These are phyloP conservation scores for Aaosphaeria arxii DNA, from an alignment of 2,329 filamentous ascomycete genomes.

Conservation along the genomic window DNA sequence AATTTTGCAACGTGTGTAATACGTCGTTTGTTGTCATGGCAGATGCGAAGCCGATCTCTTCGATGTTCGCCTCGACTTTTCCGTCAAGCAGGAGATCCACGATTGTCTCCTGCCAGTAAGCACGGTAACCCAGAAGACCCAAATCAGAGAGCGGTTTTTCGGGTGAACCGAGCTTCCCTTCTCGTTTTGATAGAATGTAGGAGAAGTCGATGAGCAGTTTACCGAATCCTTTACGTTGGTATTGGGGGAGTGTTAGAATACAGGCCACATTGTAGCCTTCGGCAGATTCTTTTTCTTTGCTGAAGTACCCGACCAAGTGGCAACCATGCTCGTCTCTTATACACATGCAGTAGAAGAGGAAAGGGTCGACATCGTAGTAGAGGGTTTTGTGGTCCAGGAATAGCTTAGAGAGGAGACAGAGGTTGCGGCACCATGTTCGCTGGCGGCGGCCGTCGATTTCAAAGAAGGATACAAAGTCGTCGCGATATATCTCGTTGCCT, in stretches of 20 bases:
- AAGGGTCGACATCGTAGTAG: slow-evolving; percentile 99
- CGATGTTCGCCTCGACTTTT: slow-evolving; percentile 75
- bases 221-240: slow-evolving; percentile 91
- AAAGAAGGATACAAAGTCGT: slow-evolving; percentile 91
- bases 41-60: slow-evolving; percentile 72
- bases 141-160: slow-evolving; percentile 96
- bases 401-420: slow-evolving; percentile 91
- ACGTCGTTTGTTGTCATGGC: slow-evolving; percentile 99
- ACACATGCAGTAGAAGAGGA: slow-evolving; percentile 98
- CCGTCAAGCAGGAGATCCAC: slow-evolving; percentile 74
- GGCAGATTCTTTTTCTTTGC: slow-evolving; percentile 95
- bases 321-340: slow-evolving; percentile 83
- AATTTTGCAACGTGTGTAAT: slow-evolving; percentile 86
- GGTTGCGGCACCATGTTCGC: slow-evolving; percentile 92
- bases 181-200: slow-evolving; percentile 93
- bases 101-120: slow-evolving; percentile 96
- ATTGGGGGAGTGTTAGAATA: slow-evolving; percentile 94
- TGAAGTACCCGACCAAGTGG: slow-evolving; percentile 98
- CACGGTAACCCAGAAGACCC: slow-evolving; percentile 87
- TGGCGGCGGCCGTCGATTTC: slow-evolving; percentile 95
- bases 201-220: slow-evolving; percentile 94
- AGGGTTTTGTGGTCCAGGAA: slow-evolving; percentile 98
- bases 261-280: slow-evolving; percentile 98
- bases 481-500: slow-evolving; percentile 96
- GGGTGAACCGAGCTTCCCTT: slow-evolving; percentile 90